Conservation (phyloP, 257 asterid species). For the Plantago major region DNA sequence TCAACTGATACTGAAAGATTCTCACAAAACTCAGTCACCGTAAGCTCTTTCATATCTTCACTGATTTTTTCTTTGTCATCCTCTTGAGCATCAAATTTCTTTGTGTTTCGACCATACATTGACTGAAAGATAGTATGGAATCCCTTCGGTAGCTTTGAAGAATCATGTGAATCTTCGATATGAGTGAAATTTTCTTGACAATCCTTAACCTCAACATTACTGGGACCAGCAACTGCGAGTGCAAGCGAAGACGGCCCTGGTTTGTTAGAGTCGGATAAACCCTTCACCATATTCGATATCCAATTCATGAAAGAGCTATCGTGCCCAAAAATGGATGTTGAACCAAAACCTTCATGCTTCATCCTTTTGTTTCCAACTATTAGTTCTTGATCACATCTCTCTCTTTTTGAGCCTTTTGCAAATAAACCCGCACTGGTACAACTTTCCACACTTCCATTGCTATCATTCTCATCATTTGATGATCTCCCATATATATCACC, state of each 20-base stretch:
- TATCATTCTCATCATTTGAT: conserved; percentile 21
- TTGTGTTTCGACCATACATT: conserved; percentile 24
- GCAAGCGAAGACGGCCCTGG: conserved; percentile 24
- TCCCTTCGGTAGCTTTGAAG: conserved; percentile 29
- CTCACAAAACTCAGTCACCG: conserved; percentile 11
- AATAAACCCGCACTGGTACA: conserved; percentile 48
- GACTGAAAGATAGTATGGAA: conserved; percentile 49
- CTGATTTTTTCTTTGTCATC: conserved; percentile 11
- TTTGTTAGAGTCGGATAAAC: conserved; percentile 34
- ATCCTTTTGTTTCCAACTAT: conserved; percentile 43
- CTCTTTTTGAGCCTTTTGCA: conserved; percentile 35
- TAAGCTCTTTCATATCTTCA: conserved; percentile 15
- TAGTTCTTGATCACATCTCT: conserved; percentile 20
- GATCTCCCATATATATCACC: conserved; percentile 26
- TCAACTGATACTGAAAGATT: conserved; percentile 17
- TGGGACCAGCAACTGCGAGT: conserved; percentile 25
- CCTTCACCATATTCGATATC: conserved; percentile 77
- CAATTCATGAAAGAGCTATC: conserved; percentile 65
- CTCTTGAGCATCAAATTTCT: conserved; percentile 14
- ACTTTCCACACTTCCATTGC: conserved; percentile 60
- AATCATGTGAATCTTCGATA: conserved; percentile 23
- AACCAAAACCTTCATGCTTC: conserved; percentile 32
- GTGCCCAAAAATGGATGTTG: conserved; percentile 23
- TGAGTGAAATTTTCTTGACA: conserved; percentile 20
- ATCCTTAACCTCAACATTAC: conserved; percentile 19